Base-by-base conservation (phyloP, 257 asterid genomes). In the Gentiana dahurica region DNA sequence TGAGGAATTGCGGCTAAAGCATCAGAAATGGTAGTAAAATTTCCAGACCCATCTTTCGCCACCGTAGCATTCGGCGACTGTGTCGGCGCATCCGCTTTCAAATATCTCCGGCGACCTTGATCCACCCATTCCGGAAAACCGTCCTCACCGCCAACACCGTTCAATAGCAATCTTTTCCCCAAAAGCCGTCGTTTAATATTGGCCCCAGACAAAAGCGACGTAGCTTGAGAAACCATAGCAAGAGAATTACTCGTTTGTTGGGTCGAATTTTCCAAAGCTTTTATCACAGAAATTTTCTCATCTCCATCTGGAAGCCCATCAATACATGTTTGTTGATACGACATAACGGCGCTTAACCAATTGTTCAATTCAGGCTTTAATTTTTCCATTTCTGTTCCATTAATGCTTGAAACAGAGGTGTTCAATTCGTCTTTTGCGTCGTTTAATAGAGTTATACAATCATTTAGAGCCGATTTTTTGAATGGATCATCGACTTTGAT, bases 311-410 rank as follows among this genome's bases (percentile, higher is more conserved):
- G 89, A 37, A 85, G 75, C 0, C 88, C 95, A 33, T 91, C 98
- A 3, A 83, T 54, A 62, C 98, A 91, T 4, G 91, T 78, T 45
- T 86, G 80, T 61, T 91, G 95, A 59, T 81, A 87, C 4, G 95
- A 77, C 60, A 91, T 50, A 0, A 83, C 98, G 1, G 98, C 96
- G 59, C 95, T 91, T 56, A 91, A 48, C 89, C 84, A 81, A 44
- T 87, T 91, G 64, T 81, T 78, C 1, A 91, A 12, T 36, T 91
- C 98, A 1, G 73, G 72, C 1, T 68, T 62, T 0, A 69, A 5
- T 24, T 55, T 62, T 2, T 11, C 52, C 7, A 71, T 1, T 2
- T 67, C 77, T 2, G 60, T 66, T 5, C 73, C 77, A 10, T 68
- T 57, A 5, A 85, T 36, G 11, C 62, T 62, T 34, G 75, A 54